phyloP scores from a whole-genome alignment of 306 rosid species.

The Gleditsia sinensis region DNA sequence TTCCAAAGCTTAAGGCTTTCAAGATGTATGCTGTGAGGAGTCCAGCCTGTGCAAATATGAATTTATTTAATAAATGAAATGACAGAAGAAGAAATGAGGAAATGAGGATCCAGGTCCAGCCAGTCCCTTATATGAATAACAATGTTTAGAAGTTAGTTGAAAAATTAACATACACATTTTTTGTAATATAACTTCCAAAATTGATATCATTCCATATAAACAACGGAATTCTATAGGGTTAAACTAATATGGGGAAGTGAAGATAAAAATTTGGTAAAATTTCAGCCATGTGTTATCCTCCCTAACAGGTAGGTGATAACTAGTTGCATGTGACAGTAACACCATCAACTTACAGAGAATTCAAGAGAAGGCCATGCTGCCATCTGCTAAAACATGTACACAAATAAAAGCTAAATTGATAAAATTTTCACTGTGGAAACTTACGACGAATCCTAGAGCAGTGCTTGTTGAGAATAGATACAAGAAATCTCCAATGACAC shows the following conservation, averaged over 20 bases:
- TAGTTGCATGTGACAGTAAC: slow-evolving; percentile 17
- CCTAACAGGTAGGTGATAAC: neutral
- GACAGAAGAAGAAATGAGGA: neutral
- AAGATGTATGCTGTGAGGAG: slow-evolving; percentile 75
- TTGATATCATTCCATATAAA: neutral
- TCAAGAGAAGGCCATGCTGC: neutral
- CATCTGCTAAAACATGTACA: neutral
- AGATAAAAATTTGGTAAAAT: neutral
- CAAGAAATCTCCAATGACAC: slow-evolving; percentile 63
- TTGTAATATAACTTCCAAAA: neutral
- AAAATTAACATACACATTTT: neutral
- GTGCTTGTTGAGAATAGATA: slow-evolving; percentile 85
- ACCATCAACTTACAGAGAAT: neutral
- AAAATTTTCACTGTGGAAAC: slow-evolving; percentile 28
- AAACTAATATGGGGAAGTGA: neutral
- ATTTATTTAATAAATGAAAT: neutral
- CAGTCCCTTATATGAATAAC: neutral
- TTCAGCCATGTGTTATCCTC: neutral
- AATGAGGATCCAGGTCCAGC: neutral
- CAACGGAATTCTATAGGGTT: neutral
- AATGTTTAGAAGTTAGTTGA: neutral
- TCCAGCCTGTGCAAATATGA: slow-evolving; percentile 60
- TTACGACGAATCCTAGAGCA: slow-evolving; percentile 69
- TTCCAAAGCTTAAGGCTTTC: slow-evolving; percentile 69
- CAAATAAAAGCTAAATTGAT: neutral